Percentiles rank a stretch among this genome's conserved stretches.
Conservation (phyloP, 768 basidiomycete species). For the Heimioporus sp. region DNA sequence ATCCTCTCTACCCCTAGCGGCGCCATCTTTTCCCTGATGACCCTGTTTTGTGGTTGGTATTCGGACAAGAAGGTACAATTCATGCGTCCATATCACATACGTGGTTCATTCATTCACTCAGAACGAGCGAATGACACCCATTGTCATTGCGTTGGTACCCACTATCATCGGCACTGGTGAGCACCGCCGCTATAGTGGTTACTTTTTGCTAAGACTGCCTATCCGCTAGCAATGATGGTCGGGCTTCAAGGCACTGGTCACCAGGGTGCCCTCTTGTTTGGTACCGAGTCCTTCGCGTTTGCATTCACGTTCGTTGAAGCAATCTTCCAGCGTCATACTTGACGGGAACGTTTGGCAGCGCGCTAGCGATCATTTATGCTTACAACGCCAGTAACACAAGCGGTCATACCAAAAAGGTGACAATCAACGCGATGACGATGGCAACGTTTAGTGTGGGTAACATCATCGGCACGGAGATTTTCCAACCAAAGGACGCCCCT, state of each 20-base stretch:
- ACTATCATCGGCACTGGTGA: constrained; percentile 56
- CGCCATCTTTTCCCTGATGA: constrained; percentile 30
- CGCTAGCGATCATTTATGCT: constrained; percentile 58
- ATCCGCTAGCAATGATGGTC: constrained; percentile 44
- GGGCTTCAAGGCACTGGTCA: constrained; percentile 47
- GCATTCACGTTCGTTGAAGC: background rate
- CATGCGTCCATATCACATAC: no score
- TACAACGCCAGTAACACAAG: constrained; percentile 65
- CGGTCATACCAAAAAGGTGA: constrained; percentile 68
- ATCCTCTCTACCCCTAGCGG: constrained; percentile 60
- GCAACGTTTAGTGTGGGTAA: constrained; percentile 1
- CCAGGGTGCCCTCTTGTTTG: constrained; percentile 56
- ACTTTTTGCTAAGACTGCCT: background rate
- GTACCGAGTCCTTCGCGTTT: constrained; percentile 25
- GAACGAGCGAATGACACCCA: constrained; percentile 61
- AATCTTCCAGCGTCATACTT: constrained; percentile 43
- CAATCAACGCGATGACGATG: constrained; percentile 60
- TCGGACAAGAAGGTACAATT: constrained; percentile 55
- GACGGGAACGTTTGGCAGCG: constrained; percentile 56
- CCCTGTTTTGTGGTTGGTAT: constrained; percentile 59
- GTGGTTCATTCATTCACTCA: constrained; percentile 9
- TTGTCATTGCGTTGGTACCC: constrained; percentile 55
- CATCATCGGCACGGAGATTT: constrained; percentile 63
- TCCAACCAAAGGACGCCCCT: constrained; percentile 60
- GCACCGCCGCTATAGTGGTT: background rate